A percentile compares a stretch with the other conserved stretches of the same genome.
phyloP scores from a whole-genome alignment of 768 basidiomycete species.

The Trametes gibbosa region DNA sequence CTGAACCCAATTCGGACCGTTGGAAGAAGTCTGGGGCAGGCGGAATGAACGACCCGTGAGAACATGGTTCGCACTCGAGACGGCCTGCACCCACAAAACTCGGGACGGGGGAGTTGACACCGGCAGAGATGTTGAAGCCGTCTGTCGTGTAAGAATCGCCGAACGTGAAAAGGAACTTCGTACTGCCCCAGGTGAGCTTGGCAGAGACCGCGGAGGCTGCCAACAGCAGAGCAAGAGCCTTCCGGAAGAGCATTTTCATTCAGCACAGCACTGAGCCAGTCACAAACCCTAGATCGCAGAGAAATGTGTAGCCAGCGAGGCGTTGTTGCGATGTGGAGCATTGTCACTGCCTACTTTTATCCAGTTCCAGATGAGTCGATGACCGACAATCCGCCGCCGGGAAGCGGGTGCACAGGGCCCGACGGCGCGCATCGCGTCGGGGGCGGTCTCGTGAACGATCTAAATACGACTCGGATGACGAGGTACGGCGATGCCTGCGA shows the following conservation, averaged over 20 bases:
- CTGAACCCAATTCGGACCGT: constrained; percentile 63
- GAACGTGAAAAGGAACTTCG: constrained; percentile 55
- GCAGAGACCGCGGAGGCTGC: constrained; percentile 17
- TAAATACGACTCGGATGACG: not conserved
- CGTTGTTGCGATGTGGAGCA: not conserved
- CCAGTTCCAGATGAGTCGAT: not conserved
- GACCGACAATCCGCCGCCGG: constrained; percentile 9
- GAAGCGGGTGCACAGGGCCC: constrained; percentile 2
- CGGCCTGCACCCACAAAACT: constrained; percentile 41
- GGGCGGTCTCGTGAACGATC: constrained; percentile 1
- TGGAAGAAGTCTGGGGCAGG: constrained; percentile 48
- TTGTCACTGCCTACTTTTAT: constrained; percentile 4
- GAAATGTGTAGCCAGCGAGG: not conserved
- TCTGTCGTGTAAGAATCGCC: constrained; percentile 63
- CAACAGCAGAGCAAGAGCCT: constrained; percentile 1
- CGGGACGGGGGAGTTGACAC: constrained; percentile 49
- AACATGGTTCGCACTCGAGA: not conserved
- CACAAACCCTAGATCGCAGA: not conserved
- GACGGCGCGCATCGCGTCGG: not conserved
- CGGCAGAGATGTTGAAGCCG: constrained; percentile 58
- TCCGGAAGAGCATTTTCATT: constrained; percentile 12
- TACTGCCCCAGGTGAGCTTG: constrained; percentile 48
- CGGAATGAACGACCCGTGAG: constrained; percentile 9
- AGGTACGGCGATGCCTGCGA: not conserved
- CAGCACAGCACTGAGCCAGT: not conserved